Evolutionary conservation across 441 rosid species (phyloP), one percentile per base, ranked within the genome.

Genomic region (Capsella rubella): DNA sequence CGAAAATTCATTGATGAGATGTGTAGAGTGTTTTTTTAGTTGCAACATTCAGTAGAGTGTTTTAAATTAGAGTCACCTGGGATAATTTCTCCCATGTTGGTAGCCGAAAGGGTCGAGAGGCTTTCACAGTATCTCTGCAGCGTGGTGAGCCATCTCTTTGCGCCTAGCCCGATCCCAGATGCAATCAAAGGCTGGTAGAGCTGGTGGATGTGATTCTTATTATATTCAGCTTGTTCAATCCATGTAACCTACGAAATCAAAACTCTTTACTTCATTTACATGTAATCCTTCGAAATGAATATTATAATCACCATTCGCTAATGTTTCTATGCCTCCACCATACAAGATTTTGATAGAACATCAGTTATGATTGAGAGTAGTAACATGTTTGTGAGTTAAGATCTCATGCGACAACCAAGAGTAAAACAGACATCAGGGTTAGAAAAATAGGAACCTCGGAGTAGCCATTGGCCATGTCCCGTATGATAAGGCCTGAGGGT

Each of bases 181-280:
- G 56, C 60, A 27, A 86, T 46, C 64, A 79, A 63, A 8, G 66
- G 78, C 52, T 54, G 71, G 66, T 67, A 82, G 13, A 79, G 75
- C 59, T 54, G 72, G 45, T 84, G 86, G 65, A 83, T 47, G 7
- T 10, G 31, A 42, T 53, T 73, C 56, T 80, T 82, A 28, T 86
- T 82, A 64, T 79, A 88, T 49, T 69, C 86, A 0, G 77, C 72
- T 64, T 83, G 92, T 64, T 88, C 92, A 28, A 88, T 71, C 92
- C 90, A 88, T 13, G 83, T 86, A 21, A 88, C 87, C 90, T 87
- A 78, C 42, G 18, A 61, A 29, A 14, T 47, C 49, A 56, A 56
- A 55, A 40, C 3, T 59, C 28, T 32, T 12, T 53, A 4, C 13
- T 16, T 16, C 29, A 13, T 21, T 21, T 43, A 43, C 49, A 14